These are phyloP conservation scores for Sporodiniella umbellata DNA, from an alignment of 371 early-diverging fungal genomes.

Conservation along the genomic window DNA sequence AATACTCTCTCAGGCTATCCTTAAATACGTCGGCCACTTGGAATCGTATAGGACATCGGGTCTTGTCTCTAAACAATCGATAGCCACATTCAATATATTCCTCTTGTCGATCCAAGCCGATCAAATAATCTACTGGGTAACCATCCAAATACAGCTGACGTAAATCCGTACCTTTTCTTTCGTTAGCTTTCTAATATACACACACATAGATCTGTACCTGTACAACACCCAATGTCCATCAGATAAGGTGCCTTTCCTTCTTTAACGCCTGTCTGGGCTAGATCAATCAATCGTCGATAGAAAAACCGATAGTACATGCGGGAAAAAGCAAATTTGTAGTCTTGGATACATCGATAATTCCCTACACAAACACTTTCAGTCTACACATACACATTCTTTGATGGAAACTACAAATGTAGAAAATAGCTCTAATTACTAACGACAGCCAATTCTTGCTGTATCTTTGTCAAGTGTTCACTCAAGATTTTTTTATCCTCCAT, in stretches of 20 bases:
- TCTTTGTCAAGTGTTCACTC: not conserved
- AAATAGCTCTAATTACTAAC: not conserved
- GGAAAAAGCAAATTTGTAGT: constrained; percentile 33
- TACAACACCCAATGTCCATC: constrained; percentile 46
- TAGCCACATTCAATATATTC: constrained; percentile 38
- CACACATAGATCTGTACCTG: too few species aligned
- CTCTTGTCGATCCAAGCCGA: constrained; percentile 30
- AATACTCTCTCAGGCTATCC: constrained; percentile 16
- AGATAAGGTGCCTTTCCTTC: constrained; percentile 18
- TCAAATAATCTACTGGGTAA: constrained; percentile 28
- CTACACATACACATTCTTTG: not conserved
- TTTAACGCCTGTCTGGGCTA: constrained; percentile 11
- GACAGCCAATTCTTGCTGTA: not conserved
- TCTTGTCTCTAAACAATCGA: constrained; percentile 26
- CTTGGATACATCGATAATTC: constrained; percentile 35
- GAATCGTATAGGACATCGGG: constrained; percentile 26
- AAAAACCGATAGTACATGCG: constrained; percentile 36
- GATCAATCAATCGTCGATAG: constrained; percentile 23
- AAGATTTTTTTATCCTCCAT: not conserved
- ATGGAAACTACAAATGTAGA: not conserved
- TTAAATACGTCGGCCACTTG: constrained; percentile 22
- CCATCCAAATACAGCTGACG: constrained; percentile 37
- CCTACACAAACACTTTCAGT: not conserved
- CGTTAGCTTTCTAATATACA: too few species aligned
- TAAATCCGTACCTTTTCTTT: constrained; percentile 48